Percentiles rank a stretch among this genome's conserved stretches.
Conservation (phyloP, 179 eudicot species). For the Beta macrorhiza region DNA sequence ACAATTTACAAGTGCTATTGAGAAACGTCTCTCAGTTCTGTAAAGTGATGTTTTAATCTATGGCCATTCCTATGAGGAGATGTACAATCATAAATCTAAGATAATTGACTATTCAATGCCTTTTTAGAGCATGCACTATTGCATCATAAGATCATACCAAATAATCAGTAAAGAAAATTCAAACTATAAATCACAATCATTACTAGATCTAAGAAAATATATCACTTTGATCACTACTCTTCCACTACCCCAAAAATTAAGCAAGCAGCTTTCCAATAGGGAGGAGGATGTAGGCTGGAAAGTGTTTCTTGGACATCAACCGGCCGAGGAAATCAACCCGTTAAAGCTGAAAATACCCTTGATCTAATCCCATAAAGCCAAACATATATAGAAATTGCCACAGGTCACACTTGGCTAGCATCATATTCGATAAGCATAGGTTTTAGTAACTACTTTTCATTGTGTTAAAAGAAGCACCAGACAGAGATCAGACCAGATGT, state of each 20-base stretch:
- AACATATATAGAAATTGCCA: neutral
- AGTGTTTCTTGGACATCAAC: neutral
- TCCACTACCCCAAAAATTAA: neutral
- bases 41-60: neutral
- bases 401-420: neutral
- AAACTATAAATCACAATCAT: neutral
- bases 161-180: neutral
- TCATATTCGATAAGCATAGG: neutral
- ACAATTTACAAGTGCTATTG: constrained; percentile 4
- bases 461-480: neutral
- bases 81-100: neutral
- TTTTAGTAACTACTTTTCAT: neutral
- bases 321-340: neutral
- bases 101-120: neutral
- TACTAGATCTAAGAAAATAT: neutral
- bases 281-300: neutral
- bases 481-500: neutral
- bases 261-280: neutral
- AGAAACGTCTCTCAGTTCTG: neutral
- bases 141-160: neutral
- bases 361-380: neutral
- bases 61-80: neutral
- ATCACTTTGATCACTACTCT: neutral
- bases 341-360: neutral
- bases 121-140: neutral